phyloP scores from a whole-genome alignment of 768 basidiomycete species.

The Collybia sordida region DNA sequence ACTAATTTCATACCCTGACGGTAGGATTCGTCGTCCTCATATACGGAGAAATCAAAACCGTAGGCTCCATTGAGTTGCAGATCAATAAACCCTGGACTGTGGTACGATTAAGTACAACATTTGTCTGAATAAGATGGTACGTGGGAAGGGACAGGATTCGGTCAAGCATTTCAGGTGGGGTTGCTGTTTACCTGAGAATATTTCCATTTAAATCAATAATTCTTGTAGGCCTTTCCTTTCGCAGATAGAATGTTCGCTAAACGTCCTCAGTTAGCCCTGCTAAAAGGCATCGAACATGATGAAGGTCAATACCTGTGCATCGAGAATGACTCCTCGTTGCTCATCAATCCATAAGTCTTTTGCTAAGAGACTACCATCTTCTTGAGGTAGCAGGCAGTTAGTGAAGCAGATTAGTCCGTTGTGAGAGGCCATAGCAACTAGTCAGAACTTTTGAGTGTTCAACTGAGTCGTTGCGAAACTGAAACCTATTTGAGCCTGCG shows the following conservation, averaged over 20 bases:
- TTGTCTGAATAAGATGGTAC: not conserved
- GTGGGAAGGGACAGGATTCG: not conserved
- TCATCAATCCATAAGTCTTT: constrained; percentile 85
- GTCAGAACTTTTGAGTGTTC: not conserved
- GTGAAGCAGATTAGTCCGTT: constrained; percentile 85
- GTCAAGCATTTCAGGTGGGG: not conserved
- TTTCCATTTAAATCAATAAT: constrained; percentile 73
- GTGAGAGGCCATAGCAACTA: constrained; percentile 35
- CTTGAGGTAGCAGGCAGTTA: constrained; percentile 77
- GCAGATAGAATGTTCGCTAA: constrained; percentile 67
- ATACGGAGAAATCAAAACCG: constrained; percentile 85
- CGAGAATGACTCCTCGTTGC: constrained; percentile 67
- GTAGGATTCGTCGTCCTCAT: constrained; percentile 71
- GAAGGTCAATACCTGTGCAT: constrained; percentile 59
- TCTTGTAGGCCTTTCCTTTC: constrained; percentile 58
- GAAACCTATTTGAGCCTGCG: constrained; percentile 3
- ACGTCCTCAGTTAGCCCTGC: constrained; percentile 8
- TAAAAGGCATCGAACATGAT: not conserved
- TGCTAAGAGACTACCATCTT: constrained; percentile 74
- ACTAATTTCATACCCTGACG: constrained; percentile 64
- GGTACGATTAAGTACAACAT: not conserved
- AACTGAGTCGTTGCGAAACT: not conserved
- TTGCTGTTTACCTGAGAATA: constrained; percentile 58
- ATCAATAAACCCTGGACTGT: constrained; percentile 83
- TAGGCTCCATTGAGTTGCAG: constrained; percentile 91